These are phyloP conservation scores for Holtermannia corniformis DNA, from an alignment of 768 basidiomycete genomes.

Conservation along the genomic window DNA sequence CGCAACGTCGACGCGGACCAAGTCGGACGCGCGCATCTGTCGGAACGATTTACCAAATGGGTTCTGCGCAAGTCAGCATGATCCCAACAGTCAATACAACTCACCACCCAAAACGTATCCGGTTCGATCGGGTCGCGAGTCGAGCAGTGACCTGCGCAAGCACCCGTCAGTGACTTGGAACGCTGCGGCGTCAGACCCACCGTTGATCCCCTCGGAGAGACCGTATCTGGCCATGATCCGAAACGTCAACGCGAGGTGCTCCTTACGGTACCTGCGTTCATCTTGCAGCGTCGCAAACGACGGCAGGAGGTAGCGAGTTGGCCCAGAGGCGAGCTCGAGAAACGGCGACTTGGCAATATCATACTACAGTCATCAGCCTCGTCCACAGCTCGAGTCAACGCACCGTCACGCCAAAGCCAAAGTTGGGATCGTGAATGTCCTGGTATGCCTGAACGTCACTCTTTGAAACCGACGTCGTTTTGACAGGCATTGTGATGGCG, in stretches of 20 bases:
- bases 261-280: slow-evolving; percentile 22
- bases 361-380: neutral
- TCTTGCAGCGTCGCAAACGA: slow-evolving; percentile 12
- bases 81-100: neutral
- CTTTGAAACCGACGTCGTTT: too few species aligned
- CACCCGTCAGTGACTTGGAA: neutral
- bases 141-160: slow-evolving; percentile 18
- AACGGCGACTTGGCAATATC: slow-evolving; percentile 11
- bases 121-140: slow-evolving; percentile 26
- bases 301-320: slow-evolving; percentile 16
- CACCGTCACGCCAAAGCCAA: neutral
- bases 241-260: slow-evolving; percentile 20
- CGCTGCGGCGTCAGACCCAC: slow-evolving; percentile 3
- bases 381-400: neutral
- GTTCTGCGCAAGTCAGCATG: slow-evolving; percentile 3
- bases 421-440: neutral
- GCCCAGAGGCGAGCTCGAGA: slow-evolving; percentile 17
- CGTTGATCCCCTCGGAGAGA: slow-evolving; percentile 22
- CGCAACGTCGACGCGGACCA: slow-evolving; percentile 10
- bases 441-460: neutral
- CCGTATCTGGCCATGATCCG: slow-evolving; percentile 17
- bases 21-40: slow-evolving; percentile 20
- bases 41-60: slow-evolving; percentile 21
- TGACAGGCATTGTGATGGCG: neutral
- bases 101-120: slow-evolving; percentile 21